These are phyloP conservation scores for Aristolochia contorta DNA, from an alignment of 164 flowering plant species.

Conservation along the genomic window DNA sequence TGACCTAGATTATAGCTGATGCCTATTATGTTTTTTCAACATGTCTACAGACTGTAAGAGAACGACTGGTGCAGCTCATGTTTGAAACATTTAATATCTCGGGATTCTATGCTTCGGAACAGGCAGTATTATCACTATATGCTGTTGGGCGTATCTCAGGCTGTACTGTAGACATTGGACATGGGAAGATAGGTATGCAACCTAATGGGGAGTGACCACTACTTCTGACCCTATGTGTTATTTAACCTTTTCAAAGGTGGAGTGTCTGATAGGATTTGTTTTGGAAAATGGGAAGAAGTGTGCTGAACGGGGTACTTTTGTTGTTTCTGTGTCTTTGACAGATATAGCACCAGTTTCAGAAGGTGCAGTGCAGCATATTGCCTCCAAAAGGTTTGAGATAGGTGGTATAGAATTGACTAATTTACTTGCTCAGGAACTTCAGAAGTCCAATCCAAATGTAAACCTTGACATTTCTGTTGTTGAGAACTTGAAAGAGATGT, in stretches of 20 bases:
- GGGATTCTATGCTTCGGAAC: slow-evolving; percentile 97
- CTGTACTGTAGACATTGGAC: slow-evolving; percentile 97
- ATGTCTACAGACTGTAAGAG: slow-evolving; percentile 62
- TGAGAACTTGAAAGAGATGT: slow-evolving; percentile 79
- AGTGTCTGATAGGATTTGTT: no score
- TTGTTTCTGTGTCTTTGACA: slow-evolving; percentile 16
- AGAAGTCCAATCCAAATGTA: slow-evolving; percentile 62
- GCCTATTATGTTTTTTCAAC: neutral
- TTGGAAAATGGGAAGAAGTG: no score
- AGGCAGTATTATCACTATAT: slow-evolving; percentile 94
- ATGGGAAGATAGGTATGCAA: slow-evolving; percentile 84
- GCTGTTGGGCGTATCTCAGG: slow-evolving; percentile 99
- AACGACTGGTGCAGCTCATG: slow-evolving; percentile 93
- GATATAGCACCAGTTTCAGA: slow-evolving; percentile 99
- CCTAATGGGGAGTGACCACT: neutral
- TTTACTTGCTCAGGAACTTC: slow-evolving; percentile 67
- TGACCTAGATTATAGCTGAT: neutral
- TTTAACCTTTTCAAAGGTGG: neutral
- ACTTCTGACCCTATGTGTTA: neutral
- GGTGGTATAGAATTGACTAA: slow-evolving; percentile 90
- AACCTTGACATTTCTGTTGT: slow-evolving; percentile 53
- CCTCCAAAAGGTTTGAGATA: slow-evolving; percentile 84
- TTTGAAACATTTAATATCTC: slow-evolving; percentile 95
- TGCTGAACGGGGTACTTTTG: no score
- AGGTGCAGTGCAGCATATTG: slow-evolving; percentile 99